Evolutionary conservation across 495 filamentous ascomycete genomes (phyloP), one percentile per base, ranked within the genome.

Genomic region (Astrothelium macrocarpum): DNA sequence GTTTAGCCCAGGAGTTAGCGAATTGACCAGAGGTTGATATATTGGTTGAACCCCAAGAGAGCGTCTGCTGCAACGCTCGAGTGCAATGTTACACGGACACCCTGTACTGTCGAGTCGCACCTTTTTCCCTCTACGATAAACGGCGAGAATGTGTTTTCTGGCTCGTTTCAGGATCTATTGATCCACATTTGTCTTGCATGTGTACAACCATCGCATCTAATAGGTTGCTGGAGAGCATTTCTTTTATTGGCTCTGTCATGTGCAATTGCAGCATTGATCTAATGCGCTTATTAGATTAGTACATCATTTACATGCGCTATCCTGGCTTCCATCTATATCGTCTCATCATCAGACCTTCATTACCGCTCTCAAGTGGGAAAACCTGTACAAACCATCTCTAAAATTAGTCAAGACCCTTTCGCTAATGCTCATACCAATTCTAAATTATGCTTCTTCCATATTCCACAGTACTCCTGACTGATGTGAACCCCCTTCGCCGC

Each of bases 1-100:
- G 5, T 56, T 56, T 5, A 49, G 43, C 43, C 11, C 3, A 18
- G 9, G 9, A 10, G 11, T 49, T 9, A 39, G 43, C n/a, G n/a
- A 20, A 49, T 56, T 56, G 25, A 25, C 9, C 29, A 29, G 25
- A 56, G 49, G 49, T 56, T 9, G 25, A 7, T 28, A 25, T 9
- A 29, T 56, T 39, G 34, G 49, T 11, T 28, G 26, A 5, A 18
- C 20, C 45, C 45, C 45, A 23, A 49, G 45, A 49, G 11, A 18
- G 45, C 20, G 23, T 56, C 49, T 28, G 29, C 49, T 56, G 49
- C 49, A 56, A 56, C 49, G 49, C 49, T 56, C 49, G 26, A 56
- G 49, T 56, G 49, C 49, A 56, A 56, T 56, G 49, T 56, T 29
- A 56, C 49, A 20, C 49, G 20, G 20, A 9, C 7, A 56, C 20